Evolutionary conservation across 345 rosid genomes (phyloP).

Genomic region (Camelina sativa): DNA sequence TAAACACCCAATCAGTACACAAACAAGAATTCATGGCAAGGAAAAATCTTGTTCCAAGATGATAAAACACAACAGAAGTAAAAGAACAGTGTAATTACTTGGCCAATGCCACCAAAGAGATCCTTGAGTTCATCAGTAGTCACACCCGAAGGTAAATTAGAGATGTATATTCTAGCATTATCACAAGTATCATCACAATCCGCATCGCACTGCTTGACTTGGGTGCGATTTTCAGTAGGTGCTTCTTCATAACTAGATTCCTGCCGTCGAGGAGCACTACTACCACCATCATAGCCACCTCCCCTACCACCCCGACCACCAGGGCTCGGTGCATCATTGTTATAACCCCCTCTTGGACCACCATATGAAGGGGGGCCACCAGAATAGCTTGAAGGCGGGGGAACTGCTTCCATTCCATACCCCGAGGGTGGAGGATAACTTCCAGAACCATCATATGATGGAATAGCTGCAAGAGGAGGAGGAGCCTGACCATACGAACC

Average conservation of each 20-base stretch:
- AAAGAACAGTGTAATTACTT: slow-evolving; percentile 59
- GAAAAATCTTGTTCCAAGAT: slow-evolving; percentile 3
- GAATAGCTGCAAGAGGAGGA: slow-evolving; percentile 61
- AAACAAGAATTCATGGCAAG: slow-evolving; percentile 20
- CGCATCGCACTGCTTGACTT: slow-evolving; percentile 88
- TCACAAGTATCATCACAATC: slow-evolving; percentile 84
- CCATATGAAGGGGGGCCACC: slow-evolving; percentile 94
- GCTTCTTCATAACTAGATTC: slow-evolving; percentile 58
- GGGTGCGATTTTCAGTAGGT: slow-evolving; percentile 51
- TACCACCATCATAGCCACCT: slow-evolving; percentile 63
- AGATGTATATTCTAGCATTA: slow-evolving; percentile 91
- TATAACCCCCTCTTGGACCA: slow-evolving; percentile 66
- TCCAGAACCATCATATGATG: slow-evolving; percentile 69
- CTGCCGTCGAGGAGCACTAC: slow-evolving; percentile 62
- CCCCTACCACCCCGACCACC: slow-evolving; percentile 60
- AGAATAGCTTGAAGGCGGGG: slow-evolving; percentile 84
- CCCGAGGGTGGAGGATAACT: slow-evolving; percentile 70
- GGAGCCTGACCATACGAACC: slow-evolving; percentile 72
- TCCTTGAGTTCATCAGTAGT: slow-evolving; percentile 83
- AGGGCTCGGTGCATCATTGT: slow-evolving; percentile 58
- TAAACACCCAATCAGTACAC: slow-evolving; percentile 20
- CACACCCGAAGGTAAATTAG: slow-evolving; percentile 96
- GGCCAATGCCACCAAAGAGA: slow-evolving; percentile 98
- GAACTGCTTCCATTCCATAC: slow-evolving; percentile 78
- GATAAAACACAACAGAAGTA: slow-evolving; percentile 34